Conservation (phyloP, 2,329 filamentous ascomycete species). For the Scedosporium aurantiacum region DNA sequence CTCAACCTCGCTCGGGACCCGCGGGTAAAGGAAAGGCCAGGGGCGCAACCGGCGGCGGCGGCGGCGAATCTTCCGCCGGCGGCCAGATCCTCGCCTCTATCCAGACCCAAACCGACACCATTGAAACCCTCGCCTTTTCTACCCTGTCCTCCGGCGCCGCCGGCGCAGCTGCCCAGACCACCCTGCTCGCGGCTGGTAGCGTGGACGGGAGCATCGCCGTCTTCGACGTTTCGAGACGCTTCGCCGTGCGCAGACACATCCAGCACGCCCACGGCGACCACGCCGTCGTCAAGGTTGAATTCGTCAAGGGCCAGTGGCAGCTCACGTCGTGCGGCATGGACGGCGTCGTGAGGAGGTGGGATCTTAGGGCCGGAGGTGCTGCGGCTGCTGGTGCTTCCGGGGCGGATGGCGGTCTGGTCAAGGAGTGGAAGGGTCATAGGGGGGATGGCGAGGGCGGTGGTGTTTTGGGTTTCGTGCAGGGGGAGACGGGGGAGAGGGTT, state of each 20-base stretch:
- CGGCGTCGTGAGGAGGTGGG: constrained; percentile 83
- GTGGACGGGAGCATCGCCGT: constrained; percentile 72
- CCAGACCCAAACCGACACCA: constrained; percentile 61
- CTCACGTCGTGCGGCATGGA: constrained; percentile 88
- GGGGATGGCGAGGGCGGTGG: constrained; percentile 79
- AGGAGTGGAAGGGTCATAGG: constrained; percentile 85
- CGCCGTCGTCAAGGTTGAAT: constrained; percentile 87
- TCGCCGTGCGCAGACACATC: constrained; percentile 76
- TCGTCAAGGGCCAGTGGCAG: constrained; percentile 57
- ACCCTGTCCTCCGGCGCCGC: constrained; percentile 30
- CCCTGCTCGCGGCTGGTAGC: constrained; percentile 52
- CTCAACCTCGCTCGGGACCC: constrained; percentile 14
- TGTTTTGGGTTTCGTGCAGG: constrained; percentile 83
- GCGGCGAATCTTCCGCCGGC: constrained; percentile 28
- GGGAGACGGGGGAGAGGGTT: constrained; percentile 59
- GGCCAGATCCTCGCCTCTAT: constrained; percentile 68
- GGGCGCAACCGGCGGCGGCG: constrained; percentile 22
- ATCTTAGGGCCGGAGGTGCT: constrained; percentile 43
- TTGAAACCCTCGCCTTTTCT: constrained; percentile 65
- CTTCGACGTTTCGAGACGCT: constrained; percentile 77
- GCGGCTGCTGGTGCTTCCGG: constrained; percentile 15
- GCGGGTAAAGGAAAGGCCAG: constrained; percentile 20
- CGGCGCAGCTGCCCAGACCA: constrained; percentile 12
- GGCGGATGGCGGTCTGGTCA: constrained; percentile 51
- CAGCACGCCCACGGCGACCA: constrained; percentile 76